Base-by-base conservation (phyloP, 2,329 filamentous ascomycete species). In the Onygena corvina region DNA sequence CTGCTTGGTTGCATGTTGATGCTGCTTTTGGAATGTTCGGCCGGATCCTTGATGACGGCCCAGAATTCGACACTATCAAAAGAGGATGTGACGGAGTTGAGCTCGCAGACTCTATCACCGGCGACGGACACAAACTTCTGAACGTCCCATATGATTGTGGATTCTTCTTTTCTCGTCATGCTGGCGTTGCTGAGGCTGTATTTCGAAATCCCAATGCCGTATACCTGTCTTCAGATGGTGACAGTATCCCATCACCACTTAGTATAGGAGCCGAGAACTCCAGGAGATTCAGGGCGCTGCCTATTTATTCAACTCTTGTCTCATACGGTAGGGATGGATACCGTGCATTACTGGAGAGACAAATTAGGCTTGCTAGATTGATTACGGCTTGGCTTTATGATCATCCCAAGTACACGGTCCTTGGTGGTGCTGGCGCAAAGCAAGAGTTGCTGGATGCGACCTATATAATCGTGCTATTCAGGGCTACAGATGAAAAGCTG, bases 91-190 rank as follows among this genome's bases (percentile, higher is more conserved):
- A 76, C 3, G 86, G 85, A 0, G 64, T 95, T 9, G 83, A 94
- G 53, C 71, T 94, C 2, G 87, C 85, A 2, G 87, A 95, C 61
- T 93, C 86, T 46, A 88, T 95, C 57, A 82, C 86, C 0, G 81
- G 84, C 2, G 89, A 95, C 59, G 84, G 77, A 0, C 90, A 96
- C 65, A 95, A 95, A 61, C 69, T 94, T n/a, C 75, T 96, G 53
- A 95, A 95, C 57, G 87, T 94, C 40, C 89, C 90, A 0, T 95
- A 95, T 59, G 90, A 95, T 64, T 89, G 83, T 59, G 90, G 89
- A 36, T 83, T 95, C 66, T 93, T 94, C 73, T 77, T 94, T 58
- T 86, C 81, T 47, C 78, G 80, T 14, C 77, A 84, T 53, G 67
- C 76, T 5, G 58, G 67, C 2, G 69, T 78, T 9, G 75, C 83